phyloP scores from a whole-genome alignment of 140 eudicot species.

The Senecio squalidus region DNA sequence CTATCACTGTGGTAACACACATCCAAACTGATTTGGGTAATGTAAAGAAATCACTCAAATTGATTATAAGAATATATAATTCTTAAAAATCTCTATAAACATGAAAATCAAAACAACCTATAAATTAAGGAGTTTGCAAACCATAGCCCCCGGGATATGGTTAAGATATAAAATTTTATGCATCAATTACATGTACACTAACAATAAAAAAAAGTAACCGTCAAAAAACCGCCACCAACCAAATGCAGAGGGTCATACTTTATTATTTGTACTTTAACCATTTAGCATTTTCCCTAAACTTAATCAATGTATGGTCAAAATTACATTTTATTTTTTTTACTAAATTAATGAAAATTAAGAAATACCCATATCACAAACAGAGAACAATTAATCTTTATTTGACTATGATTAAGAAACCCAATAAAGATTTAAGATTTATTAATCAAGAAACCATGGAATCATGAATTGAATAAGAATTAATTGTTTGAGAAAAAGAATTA shows the following conservation, averaged over 20 bases:
- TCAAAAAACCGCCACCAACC: background rate
- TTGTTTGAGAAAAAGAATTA: background rate
- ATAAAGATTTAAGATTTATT: background rate
- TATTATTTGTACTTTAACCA: background rate
- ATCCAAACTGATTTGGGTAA: too few species aligned
- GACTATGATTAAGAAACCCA: background rate
- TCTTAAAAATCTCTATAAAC: too few species aligned
- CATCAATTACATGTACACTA: too few species aligned
- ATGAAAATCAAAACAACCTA: too few species aligned
- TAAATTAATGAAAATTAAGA: background rate
- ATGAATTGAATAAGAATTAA: background rate
- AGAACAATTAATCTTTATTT: background rate
- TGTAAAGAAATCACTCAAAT: too few species aligned
- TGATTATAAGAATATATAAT: too few species aligned
- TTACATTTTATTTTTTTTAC: background rate
- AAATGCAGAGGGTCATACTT: too few species aligned
- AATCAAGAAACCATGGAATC: conserved; percentile 1
- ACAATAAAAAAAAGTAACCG: too few species aligned
- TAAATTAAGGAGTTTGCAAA: too few species aligned
- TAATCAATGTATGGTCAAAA: conserved; percentile 1
- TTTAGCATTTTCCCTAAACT: background rate
- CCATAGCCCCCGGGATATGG: too few species aligned
- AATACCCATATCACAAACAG: background rate
- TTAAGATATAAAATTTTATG: too few species aligned
- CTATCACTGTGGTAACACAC: too few species aligned